Evolutionary conservation across 768 basidiomycete genomes (phyloP).

Genomic region (Suillus occidentalis): DNA sequence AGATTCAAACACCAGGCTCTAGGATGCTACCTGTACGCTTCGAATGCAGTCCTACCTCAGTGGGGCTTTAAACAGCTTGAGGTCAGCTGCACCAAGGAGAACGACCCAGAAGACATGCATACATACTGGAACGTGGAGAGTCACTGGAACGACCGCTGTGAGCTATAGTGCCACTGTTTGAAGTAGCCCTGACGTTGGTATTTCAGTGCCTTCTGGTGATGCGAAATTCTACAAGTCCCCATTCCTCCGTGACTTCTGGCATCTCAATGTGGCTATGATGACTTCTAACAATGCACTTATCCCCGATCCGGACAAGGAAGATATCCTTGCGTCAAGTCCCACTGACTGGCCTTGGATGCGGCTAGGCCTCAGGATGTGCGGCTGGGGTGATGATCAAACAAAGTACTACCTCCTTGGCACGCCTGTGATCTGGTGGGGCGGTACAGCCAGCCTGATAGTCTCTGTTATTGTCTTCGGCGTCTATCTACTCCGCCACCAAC

Average conservation of each 20-base stretch:
- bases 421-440: slow-evolving; percentile 91
- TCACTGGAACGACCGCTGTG: slow-evolving; percentile 94
- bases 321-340: slow-evolving; percentile 92
- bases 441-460: slow-evolving; percentile 62
- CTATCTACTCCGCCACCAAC: slow-evolving; percentile 81
- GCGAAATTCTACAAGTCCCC: slow-evolving; percentile 85
- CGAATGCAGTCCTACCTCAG: slow-evolving; percentile 86
- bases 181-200: background rate
- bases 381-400: slow-evolving; percentile 83
- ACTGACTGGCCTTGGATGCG: slow-evolving; percentile 92
- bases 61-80: slow-evolving; percentile 99
- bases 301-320: slow-evolving; percentile 98
- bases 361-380: slow-evolving; percentile 94
- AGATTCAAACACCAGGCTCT: slow-evolving; percentile 75
- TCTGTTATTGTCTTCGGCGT: slow-evolving; percentile 52
- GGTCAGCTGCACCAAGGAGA: slow-evolving; percentile 89
- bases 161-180: slow-evolving; percentile 35
- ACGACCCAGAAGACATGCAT: slow-evolving; percentile 74
- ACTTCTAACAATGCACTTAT: slow-evolving; percentile 98
- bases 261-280: slow-evolving; percentile 99
- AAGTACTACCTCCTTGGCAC: slow-evolving; percentile 96
- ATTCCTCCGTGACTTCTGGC: slow-evolving; percentile 97
- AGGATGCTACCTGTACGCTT: slow-evolving; percentile 89
- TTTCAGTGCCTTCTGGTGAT: slow-evolving; percentile 77
- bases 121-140: slow-evolving; percentile 99